A percentile compares a stretch with the other conserved stretches of the same genome.
Evolutionary conservation across 768 basidiomycete species (phyloP).

Genomic region (Lanmaoa rubissima): DNA sequence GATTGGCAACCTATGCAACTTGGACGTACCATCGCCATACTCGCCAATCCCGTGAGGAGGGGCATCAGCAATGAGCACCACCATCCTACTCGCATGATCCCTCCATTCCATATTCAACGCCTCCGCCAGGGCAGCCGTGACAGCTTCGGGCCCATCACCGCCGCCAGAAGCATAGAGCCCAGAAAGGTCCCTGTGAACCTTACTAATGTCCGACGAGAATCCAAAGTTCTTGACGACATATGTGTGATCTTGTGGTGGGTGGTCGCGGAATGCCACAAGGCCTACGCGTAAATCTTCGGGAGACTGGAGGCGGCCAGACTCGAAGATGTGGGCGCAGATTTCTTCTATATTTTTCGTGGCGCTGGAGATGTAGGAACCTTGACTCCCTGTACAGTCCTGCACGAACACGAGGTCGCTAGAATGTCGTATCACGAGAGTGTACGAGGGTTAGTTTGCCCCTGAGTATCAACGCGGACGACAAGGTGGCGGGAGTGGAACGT

Average conservation of each 20-base stretch:
- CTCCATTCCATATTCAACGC: constrained; percentile 91
- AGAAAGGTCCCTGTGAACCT: constrained; percentile 82
- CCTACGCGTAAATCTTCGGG: constrained; percentile 90
- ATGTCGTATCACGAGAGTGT: neutral
- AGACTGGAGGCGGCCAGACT: constrained; percentile 86
- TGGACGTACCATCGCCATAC: constrained; percentile 82
- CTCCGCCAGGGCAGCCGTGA: constrained; percentile 89
- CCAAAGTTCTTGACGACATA: constrained; percentile 93
- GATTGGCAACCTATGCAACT: neutral
- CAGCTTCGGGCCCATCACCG: constrained; percentile 95
- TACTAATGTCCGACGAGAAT: constrained; percentile 87
- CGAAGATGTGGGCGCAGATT: constrained; percentile 92
- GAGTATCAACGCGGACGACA: neutral
- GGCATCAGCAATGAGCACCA: constrained; percentile 95
- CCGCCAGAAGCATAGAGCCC: constrained; percentile 86
- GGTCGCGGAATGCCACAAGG: constrained; percentile 92
- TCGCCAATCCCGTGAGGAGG: constrained; percentile 98
- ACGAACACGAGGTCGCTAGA: constrained; percentile 89
- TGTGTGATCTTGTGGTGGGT: constrained; percentile 96
- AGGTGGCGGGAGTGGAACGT: constrained; percentile 31
- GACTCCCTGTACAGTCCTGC: constrained; percentile 92
- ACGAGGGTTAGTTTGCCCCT: constrained; percentile 18
- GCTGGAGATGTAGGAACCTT: constrained; percentile 87
- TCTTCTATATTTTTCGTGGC: constrained; percentile 96
- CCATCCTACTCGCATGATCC: constrained; percentile 85